These are phyloP conservation scores for Magnolia kwangsiensis DNA, from an alignment of 164 flowering plant genomes.

Conservation along the genomic window DNA sequence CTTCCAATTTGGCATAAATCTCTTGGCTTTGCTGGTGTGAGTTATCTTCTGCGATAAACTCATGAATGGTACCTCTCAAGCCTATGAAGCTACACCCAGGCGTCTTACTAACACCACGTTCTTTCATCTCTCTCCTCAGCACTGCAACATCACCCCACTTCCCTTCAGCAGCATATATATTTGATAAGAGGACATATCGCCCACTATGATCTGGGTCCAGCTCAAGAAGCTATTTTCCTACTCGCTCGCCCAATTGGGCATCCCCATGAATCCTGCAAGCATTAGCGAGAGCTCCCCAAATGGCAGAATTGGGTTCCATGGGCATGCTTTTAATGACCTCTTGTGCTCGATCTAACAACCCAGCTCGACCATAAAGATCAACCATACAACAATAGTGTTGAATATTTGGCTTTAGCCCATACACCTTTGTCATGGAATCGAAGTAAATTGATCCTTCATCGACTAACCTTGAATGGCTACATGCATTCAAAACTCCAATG, in stretches of 20 bases:
- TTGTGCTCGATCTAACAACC: constrained; percentile 17
- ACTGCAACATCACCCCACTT: constrained; percentile 10
- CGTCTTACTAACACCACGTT: constrained; percentile 13
- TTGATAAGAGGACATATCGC: constrained; percentile 9
- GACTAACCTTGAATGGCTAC: constrained; percentile 22
- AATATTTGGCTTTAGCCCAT: constrained; percentile 5
- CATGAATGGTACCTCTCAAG: constrained; percentile 16
- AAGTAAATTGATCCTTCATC: constrained; percentile 3
- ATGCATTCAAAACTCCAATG: constrained; percentile 9
- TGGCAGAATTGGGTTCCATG: constrained; percentile 17
- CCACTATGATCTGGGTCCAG: constrained; percentile 13
- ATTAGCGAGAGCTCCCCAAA: constrained; percentile 23
- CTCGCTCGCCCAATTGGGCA: constrained; percentile 11
- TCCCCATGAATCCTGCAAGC: constrained; percentile 22
- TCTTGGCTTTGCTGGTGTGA: constrained; percentile 17
- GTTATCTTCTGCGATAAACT: constrained; percentile 25
- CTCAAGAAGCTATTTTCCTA: background rate
- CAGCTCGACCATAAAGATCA: constrained; percentile 19
- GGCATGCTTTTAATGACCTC: constrained; percentile 16
- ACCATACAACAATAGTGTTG: constrained; percentile 17
- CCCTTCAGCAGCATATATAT: constrained; percentile 10
- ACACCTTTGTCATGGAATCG: constrained; percentile 2
- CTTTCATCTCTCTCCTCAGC: constrained; percentile 16
- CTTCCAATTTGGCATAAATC: constrained; percentile 20
- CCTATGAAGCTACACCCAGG: constrained; percentile 27